Conservation (phyloP, 345 rosid genomes). For the Lenwebbia sp. region DNA sequence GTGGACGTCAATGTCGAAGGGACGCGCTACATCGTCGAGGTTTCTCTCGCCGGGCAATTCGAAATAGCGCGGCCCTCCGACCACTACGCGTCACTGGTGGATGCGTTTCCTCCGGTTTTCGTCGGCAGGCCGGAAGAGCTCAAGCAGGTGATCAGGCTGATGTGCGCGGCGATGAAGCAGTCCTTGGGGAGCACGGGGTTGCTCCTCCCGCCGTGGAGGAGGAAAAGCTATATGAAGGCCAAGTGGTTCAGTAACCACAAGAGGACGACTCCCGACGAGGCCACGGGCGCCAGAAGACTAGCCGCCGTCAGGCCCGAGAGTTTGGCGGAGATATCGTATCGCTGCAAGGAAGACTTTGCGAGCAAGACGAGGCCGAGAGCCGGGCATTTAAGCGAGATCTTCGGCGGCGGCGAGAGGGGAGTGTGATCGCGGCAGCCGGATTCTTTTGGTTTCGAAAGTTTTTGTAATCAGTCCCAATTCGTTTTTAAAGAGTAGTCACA, state of each 20-base stretch:
- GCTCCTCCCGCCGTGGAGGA: slow-evolving; percentile 81
- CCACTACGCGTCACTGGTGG: slow-evolving; percentile 27
- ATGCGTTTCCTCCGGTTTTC: slow-evolving; percentile 33
- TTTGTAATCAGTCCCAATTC: not conserved
- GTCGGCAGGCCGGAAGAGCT: slow-evolving; percentile 45
- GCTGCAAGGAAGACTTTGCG: slow-evolving; percentile 11
- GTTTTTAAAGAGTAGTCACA: not conserved
- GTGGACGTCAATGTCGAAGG: slow-evolving; percentile 39
- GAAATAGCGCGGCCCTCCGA: slow-evolving; percentile 59
- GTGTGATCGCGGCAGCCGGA: not conserved
- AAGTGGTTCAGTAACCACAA: slow-evolving; percentile 71
- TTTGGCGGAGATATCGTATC: not conserved
- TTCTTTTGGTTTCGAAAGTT: not conserved
- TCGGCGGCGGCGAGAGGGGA: not conserved
- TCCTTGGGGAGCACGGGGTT: slow-evolving; percentile 43
- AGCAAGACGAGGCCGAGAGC: slow-evolving; percentile 9
- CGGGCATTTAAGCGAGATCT: slow-evolving; percentile 21
- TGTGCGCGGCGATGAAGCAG: slow-evolving; percentile 45
- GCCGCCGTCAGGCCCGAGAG: slow-evolving; percentile 4
- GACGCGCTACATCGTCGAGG: slow-evolving; percentile 52
- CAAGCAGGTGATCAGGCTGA: slow-evolving; percentile 45
- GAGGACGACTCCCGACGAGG: slow-evolving; percentile 27
- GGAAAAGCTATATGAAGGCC: slow-evolving; percentile 59
- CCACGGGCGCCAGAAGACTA: not conserved
- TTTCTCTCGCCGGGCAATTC: slow-evolving; percentile 38